These are phyloP conservation scores for Phytophthora pinifolia DNA, from an alignment of 352 stramenopile species.

Conservation along the genomic window DNA sequence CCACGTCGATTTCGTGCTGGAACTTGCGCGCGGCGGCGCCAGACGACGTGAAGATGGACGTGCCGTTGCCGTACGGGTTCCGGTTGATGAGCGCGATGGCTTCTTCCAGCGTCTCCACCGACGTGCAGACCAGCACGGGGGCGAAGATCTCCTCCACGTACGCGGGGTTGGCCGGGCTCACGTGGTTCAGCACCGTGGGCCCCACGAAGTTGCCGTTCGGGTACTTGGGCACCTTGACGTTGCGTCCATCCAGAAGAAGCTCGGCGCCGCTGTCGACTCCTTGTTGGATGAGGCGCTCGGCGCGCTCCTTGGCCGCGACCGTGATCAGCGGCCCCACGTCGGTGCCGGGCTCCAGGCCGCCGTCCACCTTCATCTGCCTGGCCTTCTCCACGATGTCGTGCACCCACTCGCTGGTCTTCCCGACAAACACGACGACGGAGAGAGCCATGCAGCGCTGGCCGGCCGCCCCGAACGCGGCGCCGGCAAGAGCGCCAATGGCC, in stretches of 20 bases:
- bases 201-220: constrained; percentile 96
- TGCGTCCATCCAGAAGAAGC: constrained; percentile 92
- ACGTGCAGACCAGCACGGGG: constrained; percentile 93
- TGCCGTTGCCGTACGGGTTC: constrained; percentile 97
- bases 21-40: constrained; percentile 95
- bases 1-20: constrained; percentile 96
- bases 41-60: constrained; percentile 95
- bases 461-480: constrained; percentile 95
- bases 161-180: constrained; percentile 82
- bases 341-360: constrained; percentile 69
- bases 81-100: constrained; percentile 95
- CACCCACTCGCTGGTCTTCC: constrained; percentile 92
- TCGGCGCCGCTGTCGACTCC: constrained; percentile 90
- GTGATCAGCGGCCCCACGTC: constrained; percentile 92
- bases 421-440: constrained; percentile 95
- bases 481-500: constrained; percentile 84
- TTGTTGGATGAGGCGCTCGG: constrained; percentile 88
- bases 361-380: constrained; percentile 91
- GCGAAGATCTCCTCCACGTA: constrained; percentile 98
- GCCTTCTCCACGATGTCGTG: constrained; percentile 91
- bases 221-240: constrained; percentile 89
- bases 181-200: constrained; percentile 91
- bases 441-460: constrained; percentile 98
- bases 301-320: constrained; percentile 82
- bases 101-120: constrained; percentile 94